These are phyloP conservation scores for Tetracentron sinense DNA, from an alignment of 164 flowering plant genomes.

Conservation along the genomic window DNA sequence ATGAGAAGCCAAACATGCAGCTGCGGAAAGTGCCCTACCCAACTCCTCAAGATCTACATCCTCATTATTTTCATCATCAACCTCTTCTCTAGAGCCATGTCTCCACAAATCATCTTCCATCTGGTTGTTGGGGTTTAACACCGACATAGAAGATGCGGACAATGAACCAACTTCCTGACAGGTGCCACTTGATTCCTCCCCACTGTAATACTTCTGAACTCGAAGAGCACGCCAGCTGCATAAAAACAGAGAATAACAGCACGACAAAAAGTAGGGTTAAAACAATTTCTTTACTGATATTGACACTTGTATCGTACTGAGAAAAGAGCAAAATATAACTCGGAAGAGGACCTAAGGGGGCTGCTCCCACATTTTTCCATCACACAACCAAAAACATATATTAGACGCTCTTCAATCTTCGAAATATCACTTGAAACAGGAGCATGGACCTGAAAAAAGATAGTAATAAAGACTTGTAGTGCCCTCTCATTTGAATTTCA, in stretches of 20 bases:
- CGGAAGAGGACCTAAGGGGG: constrained; percentile 39
- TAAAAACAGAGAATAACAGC: background rate
- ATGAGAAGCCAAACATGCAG: constrained; percentile 41
- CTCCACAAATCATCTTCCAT: constrained; percentile 31
- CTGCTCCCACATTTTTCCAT: constrained; percentile 47
- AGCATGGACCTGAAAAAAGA: constrained; percentile 58
- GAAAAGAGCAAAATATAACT: background rate
- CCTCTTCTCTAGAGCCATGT: constrained; percentile 14
- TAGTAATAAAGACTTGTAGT: background rate
- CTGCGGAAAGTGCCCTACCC: constrained; percentile 56
- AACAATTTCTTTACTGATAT: background rate
- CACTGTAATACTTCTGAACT: constrained; percentile 44
- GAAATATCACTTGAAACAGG: constrained; percentile 44
- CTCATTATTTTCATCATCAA: constrained; percentile 37
- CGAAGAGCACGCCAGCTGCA: constrained; percentile 85
- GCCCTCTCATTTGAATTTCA: background rate
- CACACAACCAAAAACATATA: constrained; percentile 71
- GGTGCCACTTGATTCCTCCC: constrained; percentile 17
- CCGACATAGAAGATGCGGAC: constrained; percentile 19
- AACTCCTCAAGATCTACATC: constrained; percentile 62
- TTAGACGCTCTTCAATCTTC: constrained; percentile 61
- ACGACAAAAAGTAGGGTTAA: background rate
- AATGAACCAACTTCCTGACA: constrained; percentile 9
- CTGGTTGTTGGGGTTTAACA: constrained; percentile 19
- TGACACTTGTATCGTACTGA: background rate